These are phyloP conservation scores for Sungouiozyma intestinalis DNA, from an alignment of 805 yeast species.

Conservation along the genomic window DNA sequence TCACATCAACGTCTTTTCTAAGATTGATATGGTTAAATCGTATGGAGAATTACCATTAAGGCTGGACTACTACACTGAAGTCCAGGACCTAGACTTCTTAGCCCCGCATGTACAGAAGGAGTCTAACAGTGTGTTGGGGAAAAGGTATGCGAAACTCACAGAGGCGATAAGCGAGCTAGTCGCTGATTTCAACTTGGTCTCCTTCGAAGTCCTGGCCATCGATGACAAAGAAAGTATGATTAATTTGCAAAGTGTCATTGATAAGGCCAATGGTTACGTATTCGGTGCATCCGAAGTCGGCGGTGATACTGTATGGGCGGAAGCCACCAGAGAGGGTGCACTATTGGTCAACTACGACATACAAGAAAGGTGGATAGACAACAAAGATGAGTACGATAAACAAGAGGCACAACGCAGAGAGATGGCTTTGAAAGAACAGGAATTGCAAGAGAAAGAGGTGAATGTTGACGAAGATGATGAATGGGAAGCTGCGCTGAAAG, in stretches of 20 bases:
- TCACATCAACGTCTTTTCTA: conserved; percentile 84
- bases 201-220: conserved; percentile 79
- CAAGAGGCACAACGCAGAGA: conserved; percentile 40
- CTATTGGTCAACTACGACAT: conserved; percentile 48
- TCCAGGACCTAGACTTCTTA: conserved; percentile 66
- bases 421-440: conserved; percentile 33
- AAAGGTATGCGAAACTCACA: conserved; percentile 56
- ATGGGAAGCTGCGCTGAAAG: conserved; percentile 53
- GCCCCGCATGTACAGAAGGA: conserved; percentile 64
- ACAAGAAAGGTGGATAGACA: conserved; percentile 93
- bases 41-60: conserved; percentile 78
- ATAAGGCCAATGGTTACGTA: conserved; percentile 86
- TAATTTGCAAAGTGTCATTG: conserved; percentile 61
- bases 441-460: conserved; percentile 33
- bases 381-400: conserved; percentile 67
- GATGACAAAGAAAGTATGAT: conserved; percentile 94
- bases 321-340: conserved; percentile 77
- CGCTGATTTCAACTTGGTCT: conserved; percentile 77
- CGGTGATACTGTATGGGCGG: conserved; percentile 98
- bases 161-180: conserved; percentile 72
- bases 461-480: conserved; percentile 57
- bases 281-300: conserved; percentile 91
- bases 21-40: conserved; percentile 68
- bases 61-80: conserved; percentile 84
- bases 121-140: conserved; percentile 46